Evolutionary conservation across 2,329 filamentous ascomycete genomes (phyloP), one percentile per base, ranked within the genome.

Genomic region (Aspergillus novofumigatus): DNA sequence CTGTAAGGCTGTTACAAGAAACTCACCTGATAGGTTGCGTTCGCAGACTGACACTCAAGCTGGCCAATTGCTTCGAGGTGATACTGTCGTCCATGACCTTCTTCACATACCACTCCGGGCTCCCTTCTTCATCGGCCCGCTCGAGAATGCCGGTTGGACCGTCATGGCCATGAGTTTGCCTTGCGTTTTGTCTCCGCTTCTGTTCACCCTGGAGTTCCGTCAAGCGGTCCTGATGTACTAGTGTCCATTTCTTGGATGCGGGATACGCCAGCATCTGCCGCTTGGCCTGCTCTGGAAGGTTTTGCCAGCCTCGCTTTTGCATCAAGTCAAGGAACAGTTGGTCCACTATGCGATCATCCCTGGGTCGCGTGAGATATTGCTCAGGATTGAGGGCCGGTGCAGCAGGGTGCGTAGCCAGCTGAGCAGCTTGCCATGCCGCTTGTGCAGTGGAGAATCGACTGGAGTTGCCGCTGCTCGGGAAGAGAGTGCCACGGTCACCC

Each of bases 291-390:
- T 99, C 94, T 4, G 94, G 94, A 62, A 99, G 80, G 74, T 95
- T 95, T 77, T 96, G 94, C 91, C 92, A 97, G 63, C 93, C 94
- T 77, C 94, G 86, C 77, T 97, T 97, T 69, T 96, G 90, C 94
- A 99, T 97, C 63, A 99, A 79, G 53, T 91, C 88, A 68, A 92
- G 81, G 69, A 97, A 97, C 80, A 96, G 90, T 69, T 92, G 87
- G 71, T 97, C 91, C 49, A 97, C 89, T 14, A 96, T 78, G 58
- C 86, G 84, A 69, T 95, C 91, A 61, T 77, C 75, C 57, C 72
- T 69, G 11, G 75, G 75, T 23, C 73, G 69, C 49, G 68, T 77
- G 79, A 79, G 64, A 65, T 74, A 69, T 61, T 73, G 67, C 62
- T 67, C 70, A 59, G 69, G 71, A 35, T 62, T 67, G 66, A 64